Conservation (phyloP, 768 basidiomycete species). For the Nidularia sp. region DNA sequence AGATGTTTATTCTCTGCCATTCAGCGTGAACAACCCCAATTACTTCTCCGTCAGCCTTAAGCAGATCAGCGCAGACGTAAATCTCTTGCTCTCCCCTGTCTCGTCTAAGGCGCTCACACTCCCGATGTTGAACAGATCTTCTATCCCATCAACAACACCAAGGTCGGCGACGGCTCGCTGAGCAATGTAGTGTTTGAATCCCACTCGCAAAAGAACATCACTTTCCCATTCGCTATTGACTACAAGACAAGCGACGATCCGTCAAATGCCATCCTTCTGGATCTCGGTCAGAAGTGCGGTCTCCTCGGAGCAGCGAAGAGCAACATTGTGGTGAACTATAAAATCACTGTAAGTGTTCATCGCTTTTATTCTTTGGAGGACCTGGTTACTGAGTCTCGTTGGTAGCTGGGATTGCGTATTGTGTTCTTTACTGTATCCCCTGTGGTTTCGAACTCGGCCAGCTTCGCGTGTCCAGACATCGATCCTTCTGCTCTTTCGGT, state of each 20-base stretch:
- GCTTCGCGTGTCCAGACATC: conserved; percentile 60
- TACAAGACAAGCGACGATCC: conserved; percentile 59
- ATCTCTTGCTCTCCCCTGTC: not conserved
- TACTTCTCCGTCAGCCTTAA: conserved; percentile 69
- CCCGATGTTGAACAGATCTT: conserved; percentile 40
- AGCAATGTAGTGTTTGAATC: conserved; percentile 45
- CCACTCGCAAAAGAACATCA: conserved; percentile 57
- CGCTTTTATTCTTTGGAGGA: not conserved
- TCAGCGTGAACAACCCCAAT: conserved; percentile 78
- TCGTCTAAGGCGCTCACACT: not conserved
- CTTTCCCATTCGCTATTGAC: conserved; percentile 68
- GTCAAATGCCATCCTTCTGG: conserved; percentile 45
- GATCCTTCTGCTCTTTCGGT: conserved; percentile 23
- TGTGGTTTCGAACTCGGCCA: conserved; percentile 55
- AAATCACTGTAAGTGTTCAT: conserved; percentile 51
- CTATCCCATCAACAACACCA: conserved; percentile 71
- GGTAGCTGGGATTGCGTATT: conserved; percentile 60
- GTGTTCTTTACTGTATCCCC: conserved; percentile 66
- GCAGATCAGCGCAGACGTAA: conserved; percentile 59
- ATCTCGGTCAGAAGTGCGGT: conserved; percentile 64
- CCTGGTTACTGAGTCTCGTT: conserved; percentile 1
- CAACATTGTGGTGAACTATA: conserved; percentile 59
- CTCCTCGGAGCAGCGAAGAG: conserved; percentile 34
- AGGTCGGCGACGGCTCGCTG: conserved; percentile 60
- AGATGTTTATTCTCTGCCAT: conserved; percentile 4